phyloP scores from a whole-genome alignment of 805 yeast genomes.

The Candida wancherniae region DNA sequence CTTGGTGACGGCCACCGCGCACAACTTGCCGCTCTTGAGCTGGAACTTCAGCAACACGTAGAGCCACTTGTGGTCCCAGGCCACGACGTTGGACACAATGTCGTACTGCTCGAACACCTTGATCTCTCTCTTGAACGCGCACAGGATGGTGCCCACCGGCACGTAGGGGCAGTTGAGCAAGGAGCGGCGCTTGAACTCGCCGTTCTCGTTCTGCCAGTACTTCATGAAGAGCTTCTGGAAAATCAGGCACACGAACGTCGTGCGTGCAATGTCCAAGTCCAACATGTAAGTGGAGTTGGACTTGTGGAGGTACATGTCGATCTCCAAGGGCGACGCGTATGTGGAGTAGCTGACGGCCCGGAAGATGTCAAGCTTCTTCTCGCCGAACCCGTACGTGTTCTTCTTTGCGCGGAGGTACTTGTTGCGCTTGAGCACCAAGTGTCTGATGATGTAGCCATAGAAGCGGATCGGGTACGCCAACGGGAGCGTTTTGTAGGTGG shows the following conservation, averaged over 20 bases:
- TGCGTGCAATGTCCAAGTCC: constrained; percentile 77
- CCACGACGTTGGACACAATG: constrained; percentile 55
- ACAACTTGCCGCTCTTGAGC: constrained; percentile 23
- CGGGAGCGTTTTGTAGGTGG: constrained; percentile 63
- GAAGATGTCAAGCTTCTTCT: constrained; percentile 32
- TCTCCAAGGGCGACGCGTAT: constrained; percentile 70
- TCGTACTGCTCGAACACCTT: constrained; percentile 56
- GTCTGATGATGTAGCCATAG: constrained; percentile 41
- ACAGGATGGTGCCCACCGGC: constrained; percentile 72
- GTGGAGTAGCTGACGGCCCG: constrained; percentile 41
- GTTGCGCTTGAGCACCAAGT: constrained; percentile 35
- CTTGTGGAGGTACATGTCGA: constrained; percentile 85
- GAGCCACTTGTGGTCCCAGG: constrained; percentile 89
- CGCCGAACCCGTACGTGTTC: constrained; percentile 33
- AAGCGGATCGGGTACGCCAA: constrained; percentile 62
- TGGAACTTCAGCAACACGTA: constrained; percentile 61
- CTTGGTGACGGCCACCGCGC: constrained; percentile 65
- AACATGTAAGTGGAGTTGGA: constrained; percentile 78
- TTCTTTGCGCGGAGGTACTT: constrained; percentile 18
- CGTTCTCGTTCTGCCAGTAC: constrained; percentile 35
- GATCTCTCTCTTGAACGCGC: constrained; percentile 69
- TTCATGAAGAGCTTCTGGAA: constrained; percentile 54
- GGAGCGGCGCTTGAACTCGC: constrained; percentile 25
- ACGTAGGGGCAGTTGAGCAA: constrained; percentile 49
- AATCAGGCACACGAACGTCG: constrained; percentile 51